These are phyloP conservation scores for Crithidia brevicula DNA, from an alignment of 208 protist species.

Conservation along the genomic window DNA sequence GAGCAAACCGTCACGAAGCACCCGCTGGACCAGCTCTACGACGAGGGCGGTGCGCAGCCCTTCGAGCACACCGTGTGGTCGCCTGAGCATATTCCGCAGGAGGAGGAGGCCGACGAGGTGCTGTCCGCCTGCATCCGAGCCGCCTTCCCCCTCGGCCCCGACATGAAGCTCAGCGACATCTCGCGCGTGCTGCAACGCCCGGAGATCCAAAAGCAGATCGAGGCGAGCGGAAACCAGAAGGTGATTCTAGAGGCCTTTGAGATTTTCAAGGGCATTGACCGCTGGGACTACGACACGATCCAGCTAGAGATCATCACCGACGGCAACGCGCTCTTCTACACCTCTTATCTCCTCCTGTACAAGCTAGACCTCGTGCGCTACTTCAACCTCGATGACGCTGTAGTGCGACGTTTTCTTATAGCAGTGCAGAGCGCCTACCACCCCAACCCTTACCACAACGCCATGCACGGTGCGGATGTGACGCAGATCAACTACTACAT, in stretches of 20 bases:
- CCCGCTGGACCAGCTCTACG: conserved; percentile 83
- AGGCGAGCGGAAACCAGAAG: conserved; percentile 49
- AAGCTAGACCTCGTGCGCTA: conserved; percentile 87
- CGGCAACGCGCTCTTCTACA: conserved; percentile 90
- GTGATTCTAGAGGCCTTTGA: conserved; percentile 72
- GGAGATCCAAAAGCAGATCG: conserved; percentile 58
- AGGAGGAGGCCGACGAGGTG: conserved; percentile 66
- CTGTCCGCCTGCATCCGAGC: conserved; percentile 72
- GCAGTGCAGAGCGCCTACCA: conserved; percentile 90
- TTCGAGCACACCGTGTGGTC: conserved; percentile 80
- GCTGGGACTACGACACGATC: conserved; percentile 90
- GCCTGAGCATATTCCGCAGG: conserved; percentile 69
- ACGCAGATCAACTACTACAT: conserved; percentile 95
- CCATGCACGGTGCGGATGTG: conserved; percentile 94
- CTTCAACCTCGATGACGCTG: conserved; percentile 83
- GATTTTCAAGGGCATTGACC: conserved; percentile 87
- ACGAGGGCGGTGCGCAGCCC: conserved; percentile 83
- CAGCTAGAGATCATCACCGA: conserved; percentile 88
- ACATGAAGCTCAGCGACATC: conserved; percentile 50
- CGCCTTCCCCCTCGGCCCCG: conserved; percentile 61
- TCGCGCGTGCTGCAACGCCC: conserved; percentile 58
- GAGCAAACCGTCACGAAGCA: conserved; percentile 52
- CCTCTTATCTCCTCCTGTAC: conserved; percentile 83
- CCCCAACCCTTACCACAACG: conserved; percentile 93
- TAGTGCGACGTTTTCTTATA: conserved; percentile 84